Evolutionary conservation across 192 early-diverging fungal species (phyloP).

Genomic region (Haplosporangium gracile): DNA sequence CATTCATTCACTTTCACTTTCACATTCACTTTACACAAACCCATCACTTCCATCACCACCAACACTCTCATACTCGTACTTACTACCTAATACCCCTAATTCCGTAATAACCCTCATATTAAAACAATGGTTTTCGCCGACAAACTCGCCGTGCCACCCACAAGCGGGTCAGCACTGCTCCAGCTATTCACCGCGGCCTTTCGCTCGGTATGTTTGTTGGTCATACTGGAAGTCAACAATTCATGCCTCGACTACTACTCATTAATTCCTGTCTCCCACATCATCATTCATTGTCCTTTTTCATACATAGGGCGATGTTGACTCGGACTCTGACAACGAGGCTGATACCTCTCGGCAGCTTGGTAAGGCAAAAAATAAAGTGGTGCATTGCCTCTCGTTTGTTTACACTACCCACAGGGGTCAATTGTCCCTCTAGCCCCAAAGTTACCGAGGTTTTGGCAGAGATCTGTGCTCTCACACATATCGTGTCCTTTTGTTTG

Average conservation of each 20-base stretch:
- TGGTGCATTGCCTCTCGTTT: background rate
- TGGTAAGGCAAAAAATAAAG: background rate
- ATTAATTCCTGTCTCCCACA: background rate
- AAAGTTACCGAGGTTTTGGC: background rate
- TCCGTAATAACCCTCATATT: background rate
- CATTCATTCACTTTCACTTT: background rate
- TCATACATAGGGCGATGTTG: background rate
- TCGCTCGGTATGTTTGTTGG: slow-evolving; percentile 13
- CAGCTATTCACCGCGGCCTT: slow-evolving; percentile 17
- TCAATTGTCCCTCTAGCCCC: background rate
- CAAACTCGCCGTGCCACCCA: background rate
- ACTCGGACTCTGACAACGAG: slow-evolving; percentile 9
- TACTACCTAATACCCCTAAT: background rate
- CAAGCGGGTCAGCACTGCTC: slow-evolving; percentile 13
- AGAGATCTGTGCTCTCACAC: background rate
- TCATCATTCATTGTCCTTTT: background rate
- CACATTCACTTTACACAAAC: background rate
- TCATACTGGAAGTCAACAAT: background rate
- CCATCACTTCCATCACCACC: background rate
- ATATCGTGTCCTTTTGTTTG: background rate
- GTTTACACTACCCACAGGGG: background rate
- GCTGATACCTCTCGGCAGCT: background rate
- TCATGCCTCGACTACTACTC: background rate
- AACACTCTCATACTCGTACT: background rate
- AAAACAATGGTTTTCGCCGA: background rate